Evolutionary conservation across 495 filamentous ascomycete species (phyloP).

Genomic region (Terfezia claveryi): DNA sequence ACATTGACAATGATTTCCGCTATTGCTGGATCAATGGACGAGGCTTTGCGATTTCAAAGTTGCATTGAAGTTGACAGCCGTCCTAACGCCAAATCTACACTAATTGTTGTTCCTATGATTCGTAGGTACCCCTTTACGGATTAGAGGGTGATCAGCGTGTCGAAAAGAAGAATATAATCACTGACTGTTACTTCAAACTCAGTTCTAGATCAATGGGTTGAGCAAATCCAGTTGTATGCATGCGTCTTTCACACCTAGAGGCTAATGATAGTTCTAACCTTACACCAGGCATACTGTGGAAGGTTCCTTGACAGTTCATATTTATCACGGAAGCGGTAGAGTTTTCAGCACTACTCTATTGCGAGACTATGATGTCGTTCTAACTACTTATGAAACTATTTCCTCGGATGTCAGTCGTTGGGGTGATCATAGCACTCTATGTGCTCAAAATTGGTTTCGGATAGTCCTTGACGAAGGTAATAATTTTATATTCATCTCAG

Average conservation of each 20-base stretch:
- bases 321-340: slow-evolving; percentile 21
- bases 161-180: no score
- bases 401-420: slow-evolving; percentile 8
- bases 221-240: no score
- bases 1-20: slow-evolving; percentile 23
- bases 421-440: slow-evolving; percentile 8
- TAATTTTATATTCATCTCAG: background rate
- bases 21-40: slow-evolving; percentile 14
- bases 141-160: background rate
- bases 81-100: slow-evolving; percentile 20
- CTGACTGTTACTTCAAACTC: no score
- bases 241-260: no score
- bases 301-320: slow-evolving; percentile 12
- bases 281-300: slow-evolving; percentile 10
- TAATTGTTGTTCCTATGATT: slow-evolving; percentile 25
- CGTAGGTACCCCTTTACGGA: slow-evolving; percentile 7
- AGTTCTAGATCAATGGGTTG: no score
- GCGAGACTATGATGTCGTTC: slow-evolving; percentile 18
- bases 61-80: no score
- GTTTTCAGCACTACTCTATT: slow-evolving; percentile 8
- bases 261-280: no score
- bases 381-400: slow-evolving; percentile 26
- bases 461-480: slow-evolving; percentile 28
- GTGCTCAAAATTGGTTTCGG: slow-evolving; percentile 22
- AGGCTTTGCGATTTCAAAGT: background rate